A percentile compares a stretch with the other conserved stretches of the same genome.
These are phyloP conservation scores for Phellopilus nigrolimitatus DNA, from an alignment of 1,284 basidiomycete genomes.

Conservation along the genomic window DNA sequence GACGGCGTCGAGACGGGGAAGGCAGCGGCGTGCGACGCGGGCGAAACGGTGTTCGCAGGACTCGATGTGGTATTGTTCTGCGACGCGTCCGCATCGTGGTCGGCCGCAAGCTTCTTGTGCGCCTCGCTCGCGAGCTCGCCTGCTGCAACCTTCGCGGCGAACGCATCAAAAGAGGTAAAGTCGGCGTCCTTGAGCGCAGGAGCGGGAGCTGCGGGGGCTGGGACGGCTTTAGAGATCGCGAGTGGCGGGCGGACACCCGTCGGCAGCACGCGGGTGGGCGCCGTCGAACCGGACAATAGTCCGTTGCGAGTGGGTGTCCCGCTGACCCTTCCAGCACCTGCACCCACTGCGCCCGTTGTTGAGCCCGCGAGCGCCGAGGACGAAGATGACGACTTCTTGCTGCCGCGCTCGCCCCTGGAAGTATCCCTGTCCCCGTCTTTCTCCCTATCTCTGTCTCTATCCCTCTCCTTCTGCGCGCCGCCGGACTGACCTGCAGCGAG, in stretches of 20 bases:
- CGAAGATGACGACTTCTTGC: too few species aligned
- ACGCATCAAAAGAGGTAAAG: conserved; percentile 63
- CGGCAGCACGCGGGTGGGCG: conserved; percentile 42
- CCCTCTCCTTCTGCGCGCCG: conserved; percentile 23
- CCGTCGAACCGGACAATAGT: conserved; percentile 50
- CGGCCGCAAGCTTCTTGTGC: neutral
- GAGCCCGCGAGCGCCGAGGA: conserved; percentile 17
- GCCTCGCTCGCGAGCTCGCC: neutral
- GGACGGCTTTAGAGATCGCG: conserved; percentile 61
- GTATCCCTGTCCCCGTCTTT: conserved; percentile 37
- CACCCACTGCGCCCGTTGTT: conserved; percentile 21
- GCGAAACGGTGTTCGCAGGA: conserved; percentile 13
- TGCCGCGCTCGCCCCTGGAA: conserved; percentile 29
- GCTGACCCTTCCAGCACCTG: conserved; percentile 21
- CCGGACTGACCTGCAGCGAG: conserved; percentile 43
- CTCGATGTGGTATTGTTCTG: neutral
- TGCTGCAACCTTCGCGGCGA: conserved; percentile 30
- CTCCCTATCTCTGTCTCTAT: conserved; percentile 37
- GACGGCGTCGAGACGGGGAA: conserved; percentile 51
- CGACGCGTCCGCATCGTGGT: neutral
- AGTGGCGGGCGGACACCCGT: conserved; percentile 54
- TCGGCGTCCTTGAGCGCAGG: conserved; percentile 72
- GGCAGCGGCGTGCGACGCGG: conserved; percentile 29
- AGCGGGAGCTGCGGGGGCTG: conserved; percentile 75
- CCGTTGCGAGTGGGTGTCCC: conserved; percentile 28